These are phyloP conservation scores for Physcia stellaris DNA, from an alignment of 495 filamentous ascomycete genomes.

Conservation along the genomic window DNA sequence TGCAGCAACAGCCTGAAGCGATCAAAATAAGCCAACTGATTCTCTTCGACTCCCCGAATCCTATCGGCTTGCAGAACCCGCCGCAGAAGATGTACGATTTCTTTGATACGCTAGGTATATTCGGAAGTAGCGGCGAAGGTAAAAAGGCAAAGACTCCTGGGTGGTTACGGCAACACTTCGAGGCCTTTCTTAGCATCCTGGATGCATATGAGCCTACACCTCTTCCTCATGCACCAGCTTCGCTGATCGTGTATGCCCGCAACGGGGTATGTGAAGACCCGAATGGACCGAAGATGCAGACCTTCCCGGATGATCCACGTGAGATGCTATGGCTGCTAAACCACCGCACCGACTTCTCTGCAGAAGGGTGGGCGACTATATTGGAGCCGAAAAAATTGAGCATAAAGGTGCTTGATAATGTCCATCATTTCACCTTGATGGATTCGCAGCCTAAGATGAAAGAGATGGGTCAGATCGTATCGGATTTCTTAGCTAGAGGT, in stretches of 20 bases:
- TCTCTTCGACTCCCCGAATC: slow-evolving; percentile 71
- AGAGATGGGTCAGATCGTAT: no score
- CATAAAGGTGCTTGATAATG: not conserved
- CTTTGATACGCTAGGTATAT: slow-evolving; percentile 64
- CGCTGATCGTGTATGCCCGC: slow-evolving; percentile 20
- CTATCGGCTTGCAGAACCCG: slow-evolving; percentile 57
- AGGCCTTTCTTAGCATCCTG: slow-evolving; percentile 56
- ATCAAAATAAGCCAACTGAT: slow-evolving; percentile 51
- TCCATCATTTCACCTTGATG: not conserved
- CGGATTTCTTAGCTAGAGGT: no score
- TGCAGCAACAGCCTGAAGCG: slow-evolving; percentile 17
- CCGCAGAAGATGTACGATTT: slow-evolving; percentile 61
- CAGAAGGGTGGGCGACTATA: slow-evolving; percentile 4
- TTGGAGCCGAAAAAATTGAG: not conserved
- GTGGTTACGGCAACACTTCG: slow-evolving; percentile 76
- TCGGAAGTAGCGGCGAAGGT: slow-evolving; percentile 38
- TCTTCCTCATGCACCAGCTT: slow-evolving; percentile 9
- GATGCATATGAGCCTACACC: slow-evolving; percentile 20
- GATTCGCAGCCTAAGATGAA: no score
- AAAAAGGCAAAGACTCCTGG: slow-evolving; percentile 35
- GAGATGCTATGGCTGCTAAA: slow-evolving; percentile 25
- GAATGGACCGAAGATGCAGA: slow-evolving; percentile 11
- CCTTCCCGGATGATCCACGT: slow-evolving; percentile 17
- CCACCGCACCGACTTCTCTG: slow-evolving; percentile 24
- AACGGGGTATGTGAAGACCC: slow-evolving; percentile 18